A percentile compares a stretch with the other conserved stretches of the same genome.
Conservation (phyloP, 129 eudicot genomes). For the Helianthus tuberosus region DNA sequence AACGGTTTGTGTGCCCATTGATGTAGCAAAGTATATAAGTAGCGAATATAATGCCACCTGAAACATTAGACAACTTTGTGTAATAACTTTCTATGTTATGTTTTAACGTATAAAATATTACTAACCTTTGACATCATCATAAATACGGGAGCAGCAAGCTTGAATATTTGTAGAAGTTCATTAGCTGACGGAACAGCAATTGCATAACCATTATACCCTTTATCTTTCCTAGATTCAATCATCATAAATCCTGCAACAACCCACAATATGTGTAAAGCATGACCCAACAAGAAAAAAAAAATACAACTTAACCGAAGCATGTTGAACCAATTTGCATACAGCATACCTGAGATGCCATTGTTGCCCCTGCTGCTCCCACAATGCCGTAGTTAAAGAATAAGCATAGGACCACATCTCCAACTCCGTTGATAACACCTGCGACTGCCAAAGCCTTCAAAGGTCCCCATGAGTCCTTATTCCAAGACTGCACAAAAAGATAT, state of each 20-base stretch:
- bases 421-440: slow-evolving; percentile 80
- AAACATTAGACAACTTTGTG: slow-evolving; percentile 17
- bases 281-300: slow-evolving; percentile 46
- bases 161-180: slow-evolving; percentile 71
- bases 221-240: slow-evolving; percentile 70
- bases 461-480: slow-evolving; percentile 99
- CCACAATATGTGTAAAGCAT: slow-evolving; percentile 42
- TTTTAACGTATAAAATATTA: neutral
- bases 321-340: neutral
- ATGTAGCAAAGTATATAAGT: slow-evolving; percentile 83
- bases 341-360: slow-evolving; percentile 86
- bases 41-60: slow-evolving; percentile 90
- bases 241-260: slow-evolving; percentile 93
- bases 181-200: slow-evolving; percentile 66
- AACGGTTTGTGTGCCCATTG: slow-evolving; percentile 76
- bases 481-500: slow-evolving; percentile 52
- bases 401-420: slow-evolving; percentile 82
- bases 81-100: neutral
- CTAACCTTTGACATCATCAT: slow-evolving; percentile 42
- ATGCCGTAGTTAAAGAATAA: slow-evolving; percentile 80
- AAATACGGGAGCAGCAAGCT: slow-evolving; percentile 87
- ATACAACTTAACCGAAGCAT: neutral
- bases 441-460: slow-evolving; percentile 90
- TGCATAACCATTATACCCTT: slow-evolving; percentile 79
- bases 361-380: slow-evolving; percentile 99